Evolutionary conservation across 768 basidiomycete species (phyloP), one percentile per base, ranked within the genome.

Genomic region (Tricholoma sp.): DNA sequence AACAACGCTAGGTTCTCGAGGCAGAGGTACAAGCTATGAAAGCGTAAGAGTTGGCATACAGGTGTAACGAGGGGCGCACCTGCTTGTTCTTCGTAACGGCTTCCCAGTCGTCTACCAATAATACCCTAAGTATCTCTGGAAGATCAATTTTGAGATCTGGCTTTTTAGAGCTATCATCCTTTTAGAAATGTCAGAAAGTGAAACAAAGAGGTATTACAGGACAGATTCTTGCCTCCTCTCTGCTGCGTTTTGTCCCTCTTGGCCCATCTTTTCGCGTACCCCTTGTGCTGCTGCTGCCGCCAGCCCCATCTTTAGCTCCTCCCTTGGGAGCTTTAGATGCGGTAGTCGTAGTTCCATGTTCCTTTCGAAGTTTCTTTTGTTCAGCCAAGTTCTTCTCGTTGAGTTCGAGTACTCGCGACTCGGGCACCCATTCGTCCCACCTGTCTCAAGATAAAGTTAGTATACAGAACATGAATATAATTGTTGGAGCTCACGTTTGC

Each of bases 401-500:
- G 65, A 80, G 79, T 70, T 98, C 97, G 59, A 97, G 80, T 32
- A 98, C 75, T 4, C 97, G 86, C 20, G 67, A 68, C 20, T 82
- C 79, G 2, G 91, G 89, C 0, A 98, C 96, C 93, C 93, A 98
- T 76, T 98, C 95, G 74, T 97, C 94, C 94, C 94, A 98, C 58
- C 94, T 96, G 39, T 41, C 9, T n/a, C 29, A 4, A 13, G 3
- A 45, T 13, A 29, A 39, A 42, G 9, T 50, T 41, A 5, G 37
- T 42, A 45, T 51, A 59, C 41, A 44, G 47, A 47, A 31, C 8
- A n/a, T 53, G 32, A 57, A 42, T 48, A 17, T 13, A 41, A 44
- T 54, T 11, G 36, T 29, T 15, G 50, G n/a, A 34, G 75, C 83
- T 61, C 68, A 95, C 93, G 92, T 95, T 70, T 93, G 90, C 70